Evolutionary conservation across 805 yeast species (phyloP), one percentile per base, ranked within the genome.

Genomic region (Blastobotrys americana): DNA sequence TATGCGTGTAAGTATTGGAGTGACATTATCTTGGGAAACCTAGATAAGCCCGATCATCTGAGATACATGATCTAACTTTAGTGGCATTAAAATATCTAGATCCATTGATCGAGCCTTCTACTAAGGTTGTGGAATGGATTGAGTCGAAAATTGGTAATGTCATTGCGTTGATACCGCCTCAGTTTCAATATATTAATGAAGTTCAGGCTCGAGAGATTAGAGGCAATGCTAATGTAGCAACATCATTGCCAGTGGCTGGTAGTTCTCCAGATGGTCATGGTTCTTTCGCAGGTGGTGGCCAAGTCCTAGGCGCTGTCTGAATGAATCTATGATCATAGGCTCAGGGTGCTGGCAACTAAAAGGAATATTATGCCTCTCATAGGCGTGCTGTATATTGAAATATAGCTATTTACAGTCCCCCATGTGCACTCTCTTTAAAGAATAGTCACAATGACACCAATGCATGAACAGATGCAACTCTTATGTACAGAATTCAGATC

Each of bases 171-270:
- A 71, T 85, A 49, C 81, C 84, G 34, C 52, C 66, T 4, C 63
- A 73, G 25, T 75, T 83, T 43, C 65, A 64, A 36, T 85, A 74
- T 59, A 71, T 78, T 49, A 71, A 67, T 46, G 95, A 85, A 64
- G 72, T 67, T 36, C 82, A 77, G 41, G 80, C 80, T 2, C 67
- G 69, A 43, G 72, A 67, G 36, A 54, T 66, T 15, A 43, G 56
- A 18, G 40, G 69, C 81, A 51, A 54, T 10, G 19, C 28, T 21
- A 16, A 34, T 16, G 6, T n/a, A n/a, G n/a, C n/a, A n/a, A n/a
- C n/a, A n/a, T n/a, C n/a, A n/a, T n/a, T n/a, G n/a, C n/a, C n/a
- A n/a, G 5, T 5, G 5, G 34, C n/a, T 16, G 34, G 34, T 5
- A 3, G 37, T 21, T 4, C 19, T 13, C 18, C 37, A 4, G 18